Base-by-base conservation (phyloP, 2,329 filamentous ascomycete species). In the Ophiostoma sp. region DNA sequence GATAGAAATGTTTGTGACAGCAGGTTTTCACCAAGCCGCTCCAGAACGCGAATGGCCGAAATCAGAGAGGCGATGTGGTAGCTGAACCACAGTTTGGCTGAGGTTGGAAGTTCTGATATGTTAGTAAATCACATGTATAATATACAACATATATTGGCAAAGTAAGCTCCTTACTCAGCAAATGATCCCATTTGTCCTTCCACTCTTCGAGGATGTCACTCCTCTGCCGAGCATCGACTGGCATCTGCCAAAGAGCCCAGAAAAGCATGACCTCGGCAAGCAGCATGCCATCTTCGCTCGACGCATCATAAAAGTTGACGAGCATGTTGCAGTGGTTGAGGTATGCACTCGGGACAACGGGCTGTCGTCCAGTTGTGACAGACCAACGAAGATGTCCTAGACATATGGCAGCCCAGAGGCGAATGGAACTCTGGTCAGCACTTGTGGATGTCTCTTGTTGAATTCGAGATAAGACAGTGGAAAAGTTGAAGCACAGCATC, bases 291-390 rank as follows among this genome's bases (percentile, higher is more conserved):
- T 67, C 65, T 17, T 67, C 65, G 15, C 65, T 67, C 1, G 65
- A 48, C 13, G 65, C 65, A 11, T 67, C 65, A 41, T 67, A 67
- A n/a, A 67, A 67, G 27, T 48, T 67, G 36, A 67, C 65, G 6
- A 67, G 65, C 65, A 67, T 67, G n/a, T 67, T 67, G 39, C 65
- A 67, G 65, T 67, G 65, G 39, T 48, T 27, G 13, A 67, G 65
- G 20, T 67, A 67, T 4, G 65, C 65, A 15, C 65, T 67, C 13
- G 65, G 65, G 15, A 67, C 35, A 15, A 67, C 65, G 2, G 65
- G 65, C 23, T 67, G 65, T 15, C 65, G 11, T 17, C 65, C 65
- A 17, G 65, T 67, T 23, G 65, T 67, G 4, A 67, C 65, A 23
- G 65, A 67, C 65, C 65, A 67, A 5, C 65, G 65, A n/a, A 67